These are phyloP conservation scores for Ogataea nitratoaversa DNA, from an alignment of 805 yeast species.

Conservation along the genomic window DNA sequence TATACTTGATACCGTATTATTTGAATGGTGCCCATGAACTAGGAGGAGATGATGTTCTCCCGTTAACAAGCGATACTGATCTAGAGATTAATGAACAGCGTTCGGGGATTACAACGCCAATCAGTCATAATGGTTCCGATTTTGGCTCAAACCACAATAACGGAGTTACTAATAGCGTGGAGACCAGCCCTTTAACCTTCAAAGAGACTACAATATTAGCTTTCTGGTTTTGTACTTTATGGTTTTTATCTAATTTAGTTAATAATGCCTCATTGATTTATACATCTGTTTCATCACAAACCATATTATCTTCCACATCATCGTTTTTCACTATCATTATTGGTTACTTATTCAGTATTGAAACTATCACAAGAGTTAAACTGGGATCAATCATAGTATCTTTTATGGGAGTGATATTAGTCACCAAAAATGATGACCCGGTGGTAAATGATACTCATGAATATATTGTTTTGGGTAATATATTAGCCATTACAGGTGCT, in stretches of 20 bases:
- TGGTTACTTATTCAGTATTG: constrained; percentile 71
- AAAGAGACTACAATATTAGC: constrained; percentile 71
- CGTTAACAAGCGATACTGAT: background rate
- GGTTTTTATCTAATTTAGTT: constrained; percentile 88
- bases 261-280: constrained; percentile 84
- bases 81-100: too few species aligned
- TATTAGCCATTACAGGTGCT: constrained; percentile 80
- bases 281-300: constrained; percentile 92
- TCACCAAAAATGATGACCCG: constrained; percentile 61
- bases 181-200: constrained; percentile 35
- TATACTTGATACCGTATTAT: constrained; percentile 66
- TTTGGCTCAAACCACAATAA: background rate
- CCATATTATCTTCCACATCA: constrained; percentile 87
- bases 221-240: constrained; percentile 75
- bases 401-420: constrained; percentile 73
- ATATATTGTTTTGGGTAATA: constrained; percentile 57
- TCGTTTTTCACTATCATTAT: constrained; percentile 87
- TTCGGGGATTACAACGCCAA: too few species aligned
- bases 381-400: constrained; percentile 66
- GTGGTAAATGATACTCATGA: constrained; percentile 28
- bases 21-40: background rate
- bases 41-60: background rate
- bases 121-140: background rate
- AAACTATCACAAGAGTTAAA: constrained; percentile 60
- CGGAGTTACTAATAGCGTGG: too few species aligned